phyloP scores from a whole-genome alignment of 441 rosid genomes.

The Corymbia calophylla region DNA sequence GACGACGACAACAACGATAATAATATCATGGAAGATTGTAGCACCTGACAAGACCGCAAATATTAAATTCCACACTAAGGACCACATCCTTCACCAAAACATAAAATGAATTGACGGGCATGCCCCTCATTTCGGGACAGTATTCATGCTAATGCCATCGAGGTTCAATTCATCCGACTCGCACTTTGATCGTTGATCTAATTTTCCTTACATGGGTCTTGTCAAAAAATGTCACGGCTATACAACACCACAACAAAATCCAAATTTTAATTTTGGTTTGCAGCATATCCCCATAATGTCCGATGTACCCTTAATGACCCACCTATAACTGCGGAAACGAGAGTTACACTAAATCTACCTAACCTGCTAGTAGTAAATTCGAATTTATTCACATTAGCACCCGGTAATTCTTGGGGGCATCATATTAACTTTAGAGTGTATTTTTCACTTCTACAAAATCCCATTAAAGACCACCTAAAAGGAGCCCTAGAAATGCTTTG shows the following conservation, averaged over 20 bases:
- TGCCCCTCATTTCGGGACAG: background rate
- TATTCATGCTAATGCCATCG: background rate
- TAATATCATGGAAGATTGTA: background rate
- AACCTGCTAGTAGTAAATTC: background rate
- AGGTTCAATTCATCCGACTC: background rate
- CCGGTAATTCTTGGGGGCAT: background rate
- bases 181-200: background rate
- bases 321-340: background rate
- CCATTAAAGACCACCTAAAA: background rate
- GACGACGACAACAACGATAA: background rate
- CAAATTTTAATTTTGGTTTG: background rate
- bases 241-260: background rate
- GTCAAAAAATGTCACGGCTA: background rate
- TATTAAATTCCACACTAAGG: background rate
- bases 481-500: background rate
- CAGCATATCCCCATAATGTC: background rate
- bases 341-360: no score
- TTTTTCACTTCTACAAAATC: background rate
- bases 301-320: background rate
- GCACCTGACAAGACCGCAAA: background rate
- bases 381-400: background rate
- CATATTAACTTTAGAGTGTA: background rate
- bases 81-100: background rate
- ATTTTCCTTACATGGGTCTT: background rate
- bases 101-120: background rate